phyloP scores from a whole-genome alignment of 2,329 filamentous ascomycete genomes.

The Curvularia eragrostidis region DNA sequence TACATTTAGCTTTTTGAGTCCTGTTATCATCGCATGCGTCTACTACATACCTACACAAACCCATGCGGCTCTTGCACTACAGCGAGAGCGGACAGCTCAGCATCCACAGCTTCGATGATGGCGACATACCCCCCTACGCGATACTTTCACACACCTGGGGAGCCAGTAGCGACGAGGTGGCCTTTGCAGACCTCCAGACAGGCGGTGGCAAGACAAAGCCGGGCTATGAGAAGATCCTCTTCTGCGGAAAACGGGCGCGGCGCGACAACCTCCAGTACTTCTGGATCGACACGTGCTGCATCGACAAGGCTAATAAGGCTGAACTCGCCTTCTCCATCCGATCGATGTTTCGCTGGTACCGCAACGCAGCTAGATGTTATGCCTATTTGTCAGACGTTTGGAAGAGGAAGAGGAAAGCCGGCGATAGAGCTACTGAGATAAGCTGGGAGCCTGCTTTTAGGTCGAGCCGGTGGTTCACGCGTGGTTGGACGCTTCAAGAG shows the following conservation, averaged over 20 bases:
- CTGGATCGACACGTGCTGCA: slow-evolving; percentile 9
- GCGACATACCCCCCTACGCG: slow-evolving; percentile 18
- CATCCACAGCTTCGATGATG: no score
- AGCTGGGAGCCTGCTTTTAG: background rate
- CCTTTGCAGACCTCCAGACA: slow-evolving; percentile 26
- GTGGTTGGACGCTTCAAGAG: no score
- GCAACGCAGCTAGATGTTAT: no score
- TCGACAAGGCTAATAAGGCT: background rate
- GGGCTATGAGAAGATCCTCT: slow-evolving; percentile 2
- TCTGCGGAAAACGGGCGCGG: background rate
- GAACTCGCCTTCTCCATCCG: background rate
- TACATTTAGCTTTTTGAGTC: slow-evolving; percentile 5
- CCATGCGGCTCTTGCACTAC: slow-evolving; percentile 21
- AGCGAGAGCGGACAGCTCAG: slow-evolving; percentile 13
- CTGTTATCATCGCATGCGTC: slow-evolving; percentile 1
- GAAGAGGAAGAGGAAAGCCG: background rate
- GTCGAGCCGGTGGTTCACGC: no score
- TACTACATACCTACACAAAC: slow-evolving; percentile 10
- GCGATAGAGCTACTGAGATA: background rate
- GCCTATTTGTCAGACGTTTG: no score
- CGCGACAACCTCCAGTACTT: background rate
- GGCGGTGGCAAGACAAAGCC: slow-evolving; percentile 14
- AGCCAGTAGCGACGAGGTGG: slow-evolving; percentile 34
- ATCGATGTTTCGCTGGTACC: no score
- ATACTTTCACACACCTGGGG: slow-evolving; percentile 43